Evolutionary conservation across 345 rosid genomes (phyloP).

Genomic region (Gossypium bickii): DNA sequence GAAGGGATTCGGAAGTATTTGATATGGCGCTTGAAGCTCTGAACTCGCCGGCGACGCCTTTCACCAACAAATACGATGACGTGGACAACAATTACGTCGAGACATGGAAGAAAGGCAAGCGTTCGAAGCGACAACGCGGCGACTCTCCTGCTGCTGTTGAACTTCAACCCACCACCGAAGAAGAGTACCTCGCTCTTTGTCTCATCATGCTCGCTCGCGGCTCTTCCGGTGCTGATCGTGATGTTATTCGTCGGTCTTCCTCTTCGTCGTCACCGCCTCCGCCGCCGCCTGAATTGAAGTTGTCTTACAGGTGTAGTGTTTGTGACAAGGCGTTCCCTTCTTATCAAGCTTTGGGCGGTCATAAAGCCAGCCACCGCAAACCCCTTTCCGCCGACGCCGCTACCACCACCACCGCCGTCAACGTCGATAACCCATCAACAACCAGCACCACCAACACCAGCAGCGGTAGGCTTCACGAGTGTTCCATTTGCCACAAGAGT

Average conservation of each 20-base stretch:
- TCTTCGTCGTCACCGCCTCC: neutral
- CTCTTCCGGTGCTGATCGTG: neutral
- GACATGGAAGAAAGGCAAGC: slow-evolving; percentile 22
- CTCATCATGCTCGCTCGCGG: slow-evolving; percentile 22
- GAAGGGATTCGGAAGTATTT: neutral
- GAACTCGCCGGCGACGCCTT: slow-evolving; percentile 35
- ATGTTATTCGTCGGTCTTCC: neutral
- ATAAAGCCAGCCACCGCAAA: slow-evolving; percentile 94
- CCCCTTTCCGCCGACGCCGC: slow-evolving; percentile 21
- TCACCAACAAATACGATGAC: slow-evolving; percentile 14
- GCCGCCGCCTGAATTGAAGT: slow-evolving; percentile 28
- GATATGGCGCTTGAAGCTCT: slow-evolving; percentile 73
- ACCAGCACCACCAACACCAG: slow-evolving; percentile 12
- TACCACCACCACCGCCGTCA: neutral
- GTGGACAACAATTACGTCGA: slow-evolving; percentile 1
- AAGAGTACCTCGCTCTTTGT: slow-evolving; percentile 22
- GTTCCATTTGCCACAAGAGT: slow-evolving; percentile 83
- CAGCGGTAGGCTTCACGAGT: slow-evolving; percentile 68
- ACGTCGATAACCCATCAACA: slow-evolving; percentile 18
- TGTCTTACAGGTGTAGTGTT: slow-evolving; percentile 64
- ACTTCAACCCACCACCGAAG: slow-evolving; percentile 6
- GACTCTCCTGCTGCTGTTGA: neutral
- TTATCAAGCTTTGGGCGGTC: slow-evolving; percentile 94
- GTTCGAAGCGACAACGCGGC: slow-evolving; percentile 2
- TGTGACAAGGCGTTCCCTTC: slow-evolving; percentile 77